Evolutionary conservation across 148 eudicot species (phyloP), one percentile per base, ranked within the genome.

Genomic region (Rhododendron kiyosumense): DNA sequence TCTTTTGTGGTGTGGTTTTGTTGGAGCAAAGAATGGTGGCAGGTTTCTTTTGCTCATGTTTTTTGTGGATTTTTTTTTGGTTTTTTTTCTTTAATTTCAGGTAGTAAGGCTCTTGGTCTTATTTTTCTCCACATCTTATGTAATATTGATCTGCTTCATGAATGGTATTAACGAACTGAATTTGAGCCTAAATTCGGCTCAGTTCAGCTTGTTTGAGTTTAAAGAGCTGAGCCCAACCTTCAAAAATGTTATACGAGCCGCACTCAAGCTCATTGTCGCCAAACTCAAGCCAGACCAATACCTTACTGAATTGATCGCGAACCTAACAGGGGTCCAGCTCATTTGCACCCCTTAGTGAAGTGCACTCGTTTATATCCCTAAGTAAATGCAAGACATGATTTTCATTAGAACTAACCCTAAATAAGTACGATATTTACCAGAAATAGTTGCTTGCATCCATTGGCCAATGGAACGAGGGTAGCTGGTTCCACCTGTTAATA

Each of bases 381-480:
- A 10, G 43, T 46, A 30, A 84, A 54, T 30, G 43, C 51, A 79
- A 14, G 17, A 5, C 9, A 46, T 24, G 4, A 78, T 13, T 36
- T 54, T 28, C 13, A 24, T 43, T 24, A 24, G 83, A 88, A 59
- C 71, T 32, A 51, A 49, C 30, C 7, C 20, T 20, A 49, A 79
- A 69, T 83, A n/a, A n/a, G 45, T 77, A 22, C 78, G 7, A 48
- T 69, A 80, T 81, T 78, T 95, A 96, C 99, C 99, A 97, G 90
- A 86, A 93, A 95, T 59, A 97, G 96, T 93, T 97, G 98, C 86
- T 94, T 97, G 92, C 98, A 97, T 85, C 99, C 99, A 91, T 90
- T 93, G 84, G 95, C 92, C 89, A 97, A 86, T 24, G 99, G 99
- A 79, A 97, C 90, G 41, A 97, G 96, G 54, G 98, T 95, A 81